Percentiles rank a stretch among this genome's conserved stretches.
These are phyloP conservation scores for Porphyrellus cyaneotinctus DNA, from an alignment of 768 basidiomycete species.

Conservation along the genomic window DNA sequence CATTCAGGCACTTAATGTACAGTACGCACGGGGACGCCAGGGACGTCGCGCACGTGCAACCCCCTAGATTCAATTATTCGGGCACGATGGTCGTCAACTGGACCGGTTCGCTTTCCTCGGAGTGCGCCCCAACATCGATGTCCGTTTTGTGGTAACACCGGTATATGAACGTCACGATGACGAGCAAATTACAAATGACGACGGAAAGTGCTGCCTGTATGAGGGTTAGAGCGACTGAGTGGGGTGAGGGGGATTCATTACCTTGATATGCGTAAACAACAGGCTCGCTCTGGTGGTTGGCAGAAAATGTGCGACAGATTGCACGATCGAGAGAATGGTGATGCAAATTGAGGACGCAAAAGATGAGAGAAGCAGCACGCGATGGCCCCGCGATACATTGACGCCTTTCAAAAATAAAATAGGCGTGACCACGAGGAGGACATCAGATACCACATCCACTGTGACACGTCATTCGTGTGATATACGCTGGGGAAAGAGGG, in stretches of 20 bases:
- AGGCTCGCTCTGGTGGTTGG: background rate
- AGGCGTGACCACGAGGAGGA: constrained; percentile 13
- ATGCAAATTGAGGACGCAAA: constrained; percentile 23
- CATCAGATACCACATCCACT: constrained; percentile 23
- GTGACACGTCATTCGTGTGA: background rate
- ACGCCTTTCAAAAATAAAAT: constrained; percentile 11
- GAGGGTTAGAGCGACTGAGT: background rate
- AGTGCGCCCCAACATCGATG: background rate
- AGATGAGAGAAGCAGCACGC: constrained; percentile 16
- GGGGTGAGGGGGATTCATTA: background rate
- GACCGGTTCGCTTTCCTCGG: background rate
- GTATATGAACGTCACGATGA: constrained; percentile 16
- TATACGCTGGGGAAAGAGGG: background rate
- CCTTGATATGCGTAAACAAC: constrained; percentile 20
- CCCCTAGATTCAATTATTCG: background rate
- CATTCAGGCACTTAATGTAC: background rate
- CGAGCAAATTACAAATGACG: constrained; percentile 19
- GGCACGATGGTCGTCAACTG: background rate
- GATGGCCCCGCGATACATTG: constrained; percentile 9
- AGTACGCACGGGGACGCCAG: background rate
- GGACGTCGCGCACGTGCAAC: background rate
- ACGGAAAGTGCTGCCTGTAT: constrained; percentile 19
- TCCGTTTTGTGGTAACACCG: constrained; percentile 8
- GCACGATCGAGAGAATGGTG: constrained; percentile 14
- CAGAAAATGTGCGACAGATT: constrained; percentile 6